A percentile compares a stretch with the other conserved stretches of the same genome.
Conservation (phyloP, 176 grass and related monocot species). For the Avena atlantica region DNA sequence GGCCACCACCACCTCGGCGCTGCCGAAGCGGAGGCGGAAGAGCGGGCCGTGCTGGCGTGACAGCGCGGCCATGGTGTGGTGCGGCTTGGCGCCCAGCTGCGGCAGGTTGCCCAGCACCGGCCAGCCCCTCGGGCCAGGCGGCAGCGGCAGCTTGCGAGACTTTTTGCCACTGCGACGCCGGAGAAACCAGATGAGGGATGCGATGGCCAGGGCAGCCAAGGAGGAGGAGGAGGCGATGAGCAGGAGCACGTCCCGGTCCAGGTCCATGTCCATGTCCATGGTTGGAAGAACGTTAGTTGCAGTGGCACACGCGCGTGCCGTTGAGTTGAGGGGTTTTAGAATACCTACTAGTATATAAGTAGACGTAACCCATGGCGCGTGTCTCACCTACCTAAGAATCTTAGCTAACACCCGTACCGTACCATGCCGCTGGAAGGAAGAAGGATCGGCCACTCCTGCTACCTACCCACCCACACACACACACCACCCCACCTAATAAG, state of each 20-base stretch:
- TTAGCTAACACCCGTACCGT: no score
- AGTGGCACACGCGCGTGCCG: background rate
- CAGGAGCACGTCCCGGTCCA: no score
- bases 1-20: constrained; percentile 63
- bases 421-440: no score
- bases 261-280: no score
- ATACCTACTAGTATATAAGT: no score
- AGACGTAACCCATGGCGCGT: no score
- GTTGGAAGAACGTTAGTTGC: background rate
- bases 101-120: constrained; percentile 83
- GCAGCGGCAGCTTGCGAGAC: constrained; percentile 23
- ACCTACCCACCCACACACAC: no score
- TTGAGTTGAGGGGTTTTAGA: no score
- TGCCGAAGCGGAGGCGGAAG: constrained; percentile 71
- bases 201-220: background rate
- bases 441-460: no score
- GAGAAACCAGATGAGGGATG: background rate
- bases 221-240: background rate
- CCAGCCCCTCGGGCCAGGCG: constrained; percentile 72
- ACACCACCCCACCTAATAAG: no score
- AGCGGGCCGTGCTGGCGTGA: constrained; percentile 58
- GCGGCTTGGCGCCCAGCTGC: constrained; percentile 68
- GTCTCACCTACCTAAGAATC: no score
- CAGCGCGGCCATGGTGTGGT: constrained; percentile 61
- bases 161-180: background rate